Percentiles rank a stretch among this genome's conserved stretches.
phyloP scores from a whole-genome alignment of 495 filamentous ascomycete genomes.

The Lasiosphaeria miniovina region DNA sequence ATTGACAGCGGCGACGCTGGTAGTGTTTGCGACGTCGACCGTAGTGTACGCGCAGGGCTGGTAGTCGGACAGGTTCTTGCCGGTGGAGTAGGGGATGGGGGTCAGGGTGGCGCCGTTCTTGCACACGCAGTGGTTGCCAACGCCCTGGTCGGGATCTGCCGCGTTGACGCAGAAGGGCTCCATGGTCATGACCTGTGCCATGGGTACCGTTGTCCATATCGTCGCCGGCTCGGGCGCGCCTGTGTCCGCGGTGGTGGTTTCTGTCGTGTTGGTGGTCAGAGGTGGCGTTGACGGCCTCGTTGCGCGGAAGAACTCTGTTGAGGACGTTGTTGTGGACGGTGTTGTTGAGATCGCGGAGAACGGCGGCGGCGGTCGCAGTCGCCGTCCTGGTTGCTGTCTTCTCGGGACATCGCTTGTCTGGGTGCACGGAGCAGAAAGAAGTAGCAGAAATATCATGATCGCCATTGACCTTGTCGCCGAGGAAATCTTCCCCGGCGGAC shows the following conservation, averaged over 20 bases:
- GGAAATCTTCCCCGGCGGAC: too few species aligned
- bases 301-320: too few species aligned
- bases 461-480: too few species aligned
- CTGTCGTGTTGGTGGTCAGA: not conserved
- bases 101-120: slow-evolving; percentile 17
- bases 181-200: slow-evolving; percentile 11
- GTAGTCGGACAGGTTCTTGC: slow-evolving; percentile 16
- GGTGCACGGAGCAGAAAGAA: too few species aligned
- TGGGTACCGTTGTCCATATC: slow-evolving; percentile 18
- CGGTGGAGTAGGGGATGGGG: slow-evolving; percentile 11
- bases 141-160: slow-evolving; percentile 16
- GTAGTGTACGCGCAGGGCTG: slow-evolving; percentile 25
- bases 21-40: slow-evolving; percentile 1
- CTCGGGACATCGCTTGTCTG: too few species aligned
- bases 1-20: too few species aligned
- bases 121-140: slow-evolving; percentile 22
- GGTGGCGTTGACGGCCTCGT: not conserved
- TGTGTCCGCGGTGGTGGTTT: not conserved
- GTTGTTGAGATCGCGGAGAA: too few species aligned
- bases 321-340: too few species aligned
- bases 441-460: too few species aligned
- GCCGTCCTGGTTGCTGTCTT: too few species aligned
- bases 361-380: too few species aligned
- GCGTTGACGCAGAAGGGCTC: slow-evolving; percentile 18
- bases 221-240: not conserved